Evolutionary conservation across 257 asterid species (phyloP).

Genomic region (Scutellaria baicalensis): DNA sequence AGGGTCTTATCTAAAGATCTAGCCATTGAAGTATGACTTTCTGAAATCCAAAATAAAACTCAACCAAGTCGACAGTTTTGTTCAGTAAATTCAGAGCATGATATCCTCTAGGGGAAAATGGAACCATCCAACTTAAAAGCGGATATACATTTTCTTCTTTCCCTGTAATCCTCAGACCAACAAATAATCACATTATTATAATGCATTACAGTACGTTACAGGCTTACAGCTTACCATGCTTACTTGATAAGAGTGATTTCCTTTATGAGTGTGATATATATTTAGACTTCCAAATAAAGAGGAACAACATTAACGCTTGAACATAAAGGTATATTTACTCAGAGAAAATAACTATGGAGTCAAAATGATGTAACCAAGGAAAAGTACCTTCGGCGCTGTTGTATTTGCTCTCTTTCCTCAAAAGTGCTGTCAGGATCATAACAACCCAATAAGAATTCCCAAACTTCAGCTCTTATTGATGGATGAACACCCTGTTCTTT

Average conservation of each 20-base stretch:
- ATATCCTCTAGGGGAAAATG: not conserved
- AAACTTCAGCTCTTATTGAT: slow-evolving; percentile 95
- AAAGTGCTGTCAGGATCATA: slow-evolving; percentile 79
- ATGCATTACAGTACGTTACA: not conserved
- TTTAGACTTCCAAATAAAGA: not conserved
- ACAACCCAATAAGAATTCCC: slow-evolving; percentile 96
- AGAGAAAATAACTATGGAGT: not conserved
- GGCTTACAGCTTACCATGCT: not conserved
- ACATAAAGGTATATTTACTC: not conserved
- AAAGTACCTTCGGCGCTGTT: slow-evolving; percentile 63
- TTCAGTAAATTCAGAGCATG: not conserved
- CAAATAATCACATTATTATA: not conserved
- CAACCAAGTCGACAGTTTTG: not conserved
- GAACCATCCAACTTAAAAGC: not conserved
- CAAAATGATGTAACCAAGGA: not conserved
- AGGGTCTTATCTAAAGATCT: not conserved
- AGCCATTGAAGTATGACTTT: not conserved
- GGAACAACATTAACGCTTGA: not conserved
- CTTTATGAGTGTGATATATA: not conserved
- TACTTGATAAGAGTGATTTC: slow-evolving; percentile 4
- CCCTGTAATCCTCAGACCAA: slow-evolving; percentile 1
- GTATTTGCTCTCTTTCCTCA: slow-evolving; percentile 75
- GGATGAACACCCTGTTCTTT: slow-evolving; percentile 85
- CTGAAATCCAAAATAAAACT: not conserved
- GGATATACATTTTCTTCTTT: not conserved